Evolutionary conservation across 441 rosid species (phyloP).

Genomic region (Sinapis alba): DNA sequence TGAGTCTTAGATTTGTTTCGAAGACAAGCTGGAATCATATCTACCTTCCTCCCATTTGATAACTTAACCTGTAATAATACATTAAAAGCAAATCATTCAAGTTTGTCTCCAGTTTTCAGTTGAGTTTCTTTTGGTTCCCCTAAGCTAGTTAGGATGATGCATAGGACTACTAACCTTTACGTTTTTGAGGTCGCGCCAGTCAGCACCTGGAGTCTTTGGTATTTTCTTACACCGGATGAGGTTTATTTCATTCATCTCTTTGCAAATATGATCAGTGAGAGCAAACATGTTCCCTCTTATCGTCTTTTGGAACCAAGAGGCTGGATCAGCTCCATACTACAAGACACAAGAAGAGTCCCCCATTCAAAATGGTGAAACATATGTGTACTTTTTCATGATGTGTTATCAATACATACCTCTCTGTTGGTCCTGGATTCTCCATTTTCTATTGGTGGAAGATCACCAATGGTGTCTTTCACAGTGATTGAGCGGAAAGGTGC

Average conservation of each 20-base stretch:
- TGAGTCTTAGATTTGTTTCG: slow-evolving; percentile 72
- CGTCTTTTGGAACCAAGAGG: slow-evolving; percentile 72
- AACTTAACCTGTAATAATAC: slow-evolving; percentile 51
- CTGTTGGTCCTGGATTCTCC: slow-evolving; percentile 54
- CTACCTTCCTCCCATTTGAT: slow-evolving; percentile 61
- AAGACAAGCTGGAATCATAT: slow-evolving; percentile 74
- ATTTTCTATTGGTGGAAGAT: slow-evolving; percentile 73
- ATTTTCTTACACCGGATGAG: slow-evolving; percentile 68
- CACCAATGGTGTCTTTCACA: slow-evolving; percentile 86
- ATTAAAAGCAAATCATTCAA: background rate
- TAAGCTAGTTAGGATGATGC: background rate
- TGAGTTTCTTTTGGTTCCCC: background rate
- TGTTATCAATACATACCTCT: slow-evolving; percentile 48
- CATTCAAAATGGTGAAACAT: no score
- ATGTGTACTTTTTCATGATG: background rate
- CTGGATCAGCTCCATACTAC: slow-evolving; percentile 65
- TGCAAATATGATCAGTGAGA: slow-evolving; percentile 77
- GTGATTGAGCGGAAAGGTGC: slow-evolving; percentile 92
- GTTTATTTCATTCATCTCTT: slow-evolving; percentile 81
- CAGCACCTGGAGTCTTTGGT: slow-evolving; percentile 83
- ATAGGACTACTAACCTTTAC: slow-evolving; percentile 52
- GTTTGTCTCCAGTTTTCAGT: background rate
- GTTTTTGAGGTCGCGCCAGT: slow-evolving; percentile 81
- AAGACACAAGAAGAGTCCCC: slow-evolving; percentile 1
- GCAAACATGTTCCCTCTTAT: slow-evolving; percentile 53